Base-by-base conservation (phyloP, 257 asterid genomes). In the Plectranthus barbatus region DNA sequence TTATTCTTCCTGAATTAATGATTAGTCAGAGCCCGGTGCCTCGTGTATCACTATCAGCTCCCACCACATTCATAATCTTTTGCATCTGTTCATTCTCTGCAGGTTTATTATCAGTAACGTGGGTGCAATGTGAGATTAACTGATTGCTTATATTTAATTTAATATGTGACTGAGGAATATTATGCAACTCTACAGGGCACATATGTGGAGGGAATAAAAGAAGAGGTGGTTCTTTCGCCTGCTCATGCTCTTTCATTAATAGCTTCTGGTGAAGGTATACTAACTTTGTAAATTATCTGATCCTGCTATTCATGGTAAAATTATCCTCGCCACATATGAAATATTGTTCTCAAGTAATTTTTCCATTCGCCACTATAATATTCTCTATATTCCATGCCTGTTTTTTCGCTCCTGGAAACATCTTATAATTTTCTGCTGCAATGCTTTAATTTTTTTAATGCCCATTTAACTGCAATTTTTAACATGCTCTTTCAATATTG, bases 211-310 rank as follows among this genome's bases (percentile, higher is more conserved):
- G 91, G 96, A 71, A 81, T 88, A 78, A 88, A 88, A 78, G 96
- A 88, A 70, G 95, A 88, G 77, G 96, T 88, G 70, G 87, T 88
- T 60, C 67, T 88, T 68, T 85, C 96, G 19, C 92, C 96, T 80
- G 94, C 96, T 68, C 96, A 88, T 62, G 95, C 96, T 71, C 96
- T 88, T 85, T 88, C 95, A 9, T 68, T 88, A 39, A 83, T 88
- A 72, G 96, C 96, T 48, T 80, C 96, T 42, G 96, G 96, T 56
- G 94, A 88, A 88, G 96, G 96, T 88, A 83, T 17, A 36, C 18
- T 15, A 54, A 56, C 36, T 18, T 48, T 66, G 58, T 51, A 42
- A 46, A 49, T 60, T 68, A 52, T 20, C 40, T 9, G 14, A 4
- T 69, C 64, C 49, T 40, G 59, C 56, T 67, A 36, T 37, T 36